Evolutionary conservation across 805 yeast genomes (phyloP).

Genomic region (Hanseniaspora taiwanica): DNA sequence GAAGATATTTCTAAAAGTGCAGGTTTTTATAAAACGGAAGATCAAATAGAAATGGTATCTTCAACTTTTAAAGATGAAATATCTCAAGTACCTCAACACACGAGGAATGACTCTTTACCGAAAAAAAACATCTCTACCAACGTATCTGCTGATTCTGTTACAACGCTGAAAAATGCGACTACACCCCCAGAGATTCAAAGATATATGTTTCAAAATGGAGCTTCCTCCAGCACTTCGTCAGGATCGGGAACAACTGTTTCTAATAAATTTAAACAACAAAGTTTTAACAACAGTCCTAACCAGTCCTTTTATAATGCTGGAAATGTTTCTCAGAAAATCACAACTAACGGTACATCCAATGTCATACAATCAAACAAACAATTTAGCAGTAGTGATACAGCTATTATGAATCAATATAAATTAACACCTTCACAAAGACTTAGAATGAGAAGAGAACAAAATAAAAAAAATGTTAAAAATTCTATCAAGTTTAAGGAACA

Average conservation of each 20-base stretch:
- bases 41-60: no score
- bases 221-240: not conserved
- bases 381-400: not conserved
- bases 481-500: slow-evolving; percentile 25
- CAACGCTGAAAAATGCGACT: not conserved
- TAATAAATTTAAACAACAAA: no score
- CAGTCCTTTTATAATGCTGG: no score
- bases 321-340: no score
- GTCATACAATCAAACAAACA: no score
- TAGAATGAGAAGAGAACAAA: slow-evolving; percentile 27
- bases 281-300: no score
- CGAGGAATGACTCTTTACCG: no score
- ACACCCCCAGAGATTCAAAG: not conserved
- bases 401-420: slow-evolving; percentile 2
- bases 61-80: no score
- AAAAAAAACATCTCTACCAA: no score
- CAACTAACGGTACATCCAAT: no score
- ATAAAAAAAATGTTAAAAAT: slow-evolving; percentile 21
- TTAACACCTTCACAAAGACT: slow-evolving; percentile 31
- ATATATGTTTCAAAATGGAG: not conserved
- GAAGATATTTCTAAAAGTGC: not conserved
- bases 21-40: no score
- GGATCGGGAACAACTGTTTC: not conserved
- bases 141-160: not conserved
- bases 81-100: no score